Evolutionary conservation across 179 eudicot species (phyloP).

Genomic region (Carnegiea gigantea): DNA sequence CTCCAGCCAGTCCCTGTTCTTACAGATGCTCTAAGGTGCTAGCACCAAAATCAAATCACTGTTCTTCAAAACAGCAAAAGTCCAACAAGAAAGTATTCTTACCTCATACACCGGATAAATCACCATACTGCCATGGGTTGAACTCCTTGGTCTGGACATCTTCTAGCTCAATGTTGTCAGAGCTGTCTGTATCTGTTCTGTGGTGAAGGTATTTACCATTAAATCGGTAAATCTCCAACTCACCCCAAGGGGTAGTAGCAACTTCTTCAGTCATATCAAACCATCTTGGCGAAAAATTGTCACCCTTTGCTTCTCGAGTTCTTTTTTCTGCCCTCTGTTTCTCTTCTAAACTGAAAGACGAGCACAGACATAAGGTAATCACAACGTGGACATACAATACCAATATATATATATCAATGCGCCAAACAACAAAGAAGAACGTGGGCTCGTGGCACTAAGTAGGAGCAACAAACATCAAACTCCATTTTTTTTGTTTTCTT

Average conservation of each 20-base stretch:
- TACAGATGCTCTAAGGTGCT: not conserved
- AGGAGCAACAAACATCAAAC: constrained; percentile 9
- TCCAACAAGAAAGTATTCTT: constrained; percentile 4
- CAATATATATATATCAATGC: not conserved
- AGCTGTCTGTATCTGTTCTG: constrained; percentile 35
- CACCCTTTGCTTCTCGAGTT: constrained; percentile 44
- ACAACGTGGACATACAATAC: not conserved
- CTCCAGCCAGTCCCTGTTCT: not conserved
- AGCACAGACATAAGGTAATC: not conserved
- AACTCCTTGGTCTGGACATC: constrained; percentile 43
- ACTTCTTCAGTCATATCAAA: constrained; percentile 45
- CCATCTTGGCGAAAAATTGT: constrained; percentile 43
- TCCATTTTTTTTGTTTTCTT: not conserved
- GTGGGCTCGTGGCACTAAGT: not conserved
- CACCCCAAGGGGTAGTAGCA: constrained; percentile 52
- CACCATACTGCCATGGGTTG: constrained; percentile 50
- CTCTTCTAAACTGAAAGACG: constrained; percentile 48
- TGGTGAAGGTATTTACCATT: constrained; percentile 43
- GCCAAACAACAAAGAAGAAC: constrained; percentile 1
- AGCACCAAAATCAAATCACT: not conserved
- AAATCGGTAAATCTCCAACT: constrained; percentile 45
- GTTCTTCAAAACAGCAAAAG: not conserved
- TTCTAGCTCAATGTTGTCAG: constrained; percentile 30
- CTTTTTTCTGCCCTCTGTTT: constrained; percentile 55
- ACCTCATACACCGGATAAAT: constrained; percentile 36